phyloP scores from a whole-genome alignment of 179 eudicot species.

The Silene noctiflora region DNA sequence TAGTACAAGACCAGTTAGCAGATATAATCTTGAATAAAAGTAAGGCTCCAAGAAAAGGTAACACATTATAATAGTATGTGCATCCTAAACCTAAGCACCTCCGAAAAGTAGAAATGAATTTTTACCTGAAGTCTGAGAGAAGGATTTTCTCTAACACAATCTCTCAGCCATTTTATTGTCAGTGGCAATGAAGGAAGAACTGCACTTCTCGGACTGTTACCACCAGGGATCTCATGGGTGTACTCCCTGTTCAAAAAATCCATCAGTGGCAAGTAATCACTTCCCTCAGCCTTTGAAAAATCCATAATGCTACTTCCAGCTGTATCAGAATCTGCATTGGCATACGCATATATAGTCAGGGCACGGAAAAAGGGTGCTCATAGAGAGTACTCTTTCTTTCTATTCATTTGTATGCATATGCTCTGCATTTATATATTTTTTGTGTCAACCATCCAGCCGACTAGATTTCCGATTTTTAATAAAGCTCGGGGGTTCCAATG shows the following conservation, averaged over 20 bases:
- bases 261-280: conserved; percentile 32
- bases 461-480: not conserved
- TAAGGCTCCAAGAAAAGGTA: not conserved
- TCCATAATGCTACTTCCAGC: conserved; percentile 28
- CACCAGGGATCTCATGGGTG: conserved; percentile 27
- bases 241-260: conserved; percentile 33
- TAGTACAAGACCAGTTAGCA: not conserved
- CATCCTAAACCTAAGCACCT: not conserved
- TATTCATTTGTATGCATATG: too few species aligned
- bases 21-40: not conserved
- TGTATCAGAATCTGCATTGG: conserved; percentile 30
- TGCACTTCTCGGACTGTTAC: conserved; percentile 43
- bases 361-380: not conserved
- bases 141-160: conserved; percentile 61
- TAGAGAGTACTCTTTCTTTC: not conserved
- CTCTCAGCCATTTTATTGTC: conserved; percentile 66
- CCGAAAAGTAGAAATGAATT: not conserved
- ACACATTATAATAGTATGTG: not conserved
- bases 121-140: conserved; percentile 62
- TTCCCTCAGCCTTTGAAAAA: conserved; percentile 20
- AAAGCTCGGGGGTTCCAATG: not conserved
- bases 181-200: conserved; percentile 69
- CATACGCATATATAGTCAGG: conserved; percentile 4
- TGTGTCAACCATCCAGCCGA: not conserved
- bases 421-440: not conserved